These are phyloP conservation scores for Adansonia gregorii DNA, from an alignment of 441 rosid genomes.

Conservation along the genomic window DNA sequence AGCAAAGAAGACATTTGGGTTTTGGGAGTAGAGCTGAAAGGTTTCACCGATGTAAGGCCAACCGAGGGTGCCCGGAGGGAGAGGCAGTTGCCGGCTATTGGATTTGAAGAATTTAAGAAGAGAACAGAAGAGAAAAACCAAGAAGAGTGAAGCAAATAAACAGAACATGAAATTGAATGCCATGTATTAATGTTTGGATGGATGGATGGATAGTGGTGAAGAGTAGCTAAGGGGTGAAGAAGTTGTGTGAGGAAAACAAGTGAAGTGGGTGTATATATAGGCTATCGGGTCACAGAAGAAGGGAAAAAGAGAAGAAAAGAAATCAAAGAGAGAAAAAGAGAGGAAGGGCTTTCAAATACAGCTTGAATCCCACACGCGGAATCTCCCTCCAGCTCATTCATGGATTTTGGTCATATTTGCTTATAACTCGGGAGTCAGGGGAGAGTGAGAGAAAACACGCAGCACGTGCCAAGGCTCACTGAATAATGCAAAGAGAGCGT, in stretches of 20 bases:
- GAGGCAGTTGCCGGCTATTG: slow-evolving; percentile 47
- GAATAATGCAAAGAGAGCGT: background rate
- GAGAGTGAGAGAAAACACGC: background rate
- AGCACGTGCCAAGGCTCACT: slow-evolving; percentile 36
- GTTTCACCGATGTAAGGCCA: slow-evolving; percentile 96
- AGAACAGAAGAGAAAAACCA: slow-evolving; percentile 40
- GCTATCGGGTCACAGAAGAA: background rate
- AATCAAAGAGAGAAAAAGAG: background rate
- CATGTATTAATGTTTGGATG: slow-evolving; percentile 34
- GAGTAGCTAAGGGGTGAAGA: background rate
- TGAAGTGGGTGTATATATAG: slow-evolving; percentile 38
- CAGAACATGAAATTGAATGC: slow-evolving; percentile 38
- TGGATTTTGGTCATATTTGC: slow-evolving; percentile 10
- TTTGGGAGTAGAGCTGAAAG: slow-evolving; percentile 89
- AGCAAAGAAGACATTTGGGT: slow-evolving; percentile 93
- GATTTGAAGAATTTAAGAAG: slow-evolving; percentile 39
- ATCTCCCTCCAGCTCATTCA: slow-evolving; percentile 57
- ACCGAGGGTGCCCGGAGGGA: slow-evolving; percentile 92
- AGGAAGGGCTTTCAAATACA: slow-evolving; percentile 38
- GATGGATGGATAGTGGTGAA: background rate
- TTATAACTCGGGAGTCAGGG: background rate
- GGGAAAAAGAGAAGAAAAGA: background rate
- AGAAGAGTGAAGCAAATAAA: slow-evolving; percentile 35
- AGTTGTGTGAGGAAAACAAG: slow-evolving; percentile 30
- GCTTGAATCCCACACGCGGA: slow-evolving; percentile 59